Evolutionary conservation across 495 filamentous ascomycete species (phyloP).

Genomic region (Xylaria longipes): DNA sequence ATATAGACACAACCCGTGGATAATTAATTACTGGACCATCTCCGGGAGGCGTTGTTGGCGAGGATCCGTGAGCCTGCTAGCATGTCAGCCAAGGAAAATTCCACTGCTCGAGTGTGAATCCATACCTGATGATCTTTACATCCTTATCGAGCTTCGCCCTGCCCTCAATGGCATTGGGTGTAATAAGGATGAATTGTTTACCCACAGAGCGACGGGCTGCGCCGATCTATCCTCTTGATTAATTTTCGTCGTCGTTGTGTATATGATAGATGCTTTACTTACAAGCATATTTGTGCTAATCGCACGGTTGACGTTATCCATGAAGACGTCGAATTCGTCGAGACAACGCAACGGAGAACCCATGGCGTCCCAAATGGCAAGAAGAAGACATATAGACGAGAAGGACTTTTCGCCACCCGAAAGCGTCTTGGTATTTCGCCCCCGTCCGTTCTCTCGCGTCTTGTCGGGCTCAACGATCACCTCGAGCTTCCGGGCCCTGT

Average conservation of each 20-base stretch:
- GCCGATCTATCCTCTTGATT: constrained; percentile 60
- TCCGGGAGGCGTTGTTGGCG: constrained; percentile 54
- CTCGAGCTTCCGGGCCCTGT: constrained; percentile 72
- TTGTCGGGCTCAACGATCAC: constrained; percentile 85
- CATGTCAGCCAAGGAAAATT: constrained; percentile 20
- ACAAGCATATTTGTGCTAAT: constrained; percentile 96
- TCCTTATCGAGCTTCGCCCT: constrained; percentile 70
- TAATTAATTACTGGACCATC: constrained; percentile 16
- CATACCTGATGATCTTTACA: constrained; percentile 84
- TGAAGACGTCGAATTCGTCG: constrained; percentile 99
- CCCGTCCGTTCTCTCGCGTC: constrained; percentile 66
- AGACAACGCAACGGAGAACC: constrained; percentile 91
- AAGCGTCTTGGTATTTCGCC: constrained; percentile 85
- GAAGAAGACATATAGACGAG: constrained; percentile 89
- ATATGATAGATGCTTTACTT: constrained; percentile 38
- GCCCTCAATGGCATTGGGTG: constrained; percentile 85
- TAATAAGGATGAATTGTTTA: constrained; percentile 95
- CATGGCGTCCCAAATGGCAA: constrained; percentile 98
- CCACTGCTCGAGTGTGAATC: constrained; percentile 26
- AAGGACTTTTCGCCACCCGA: constrained; percentile 98
- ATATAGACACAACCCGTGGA: constrained; percentile 1
- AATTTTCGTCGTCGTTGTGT: constrained; percentile 28
- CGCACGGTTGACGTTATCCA: constrained; percentile 95
- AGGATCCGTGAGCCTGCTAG: constrained; percentile 58
- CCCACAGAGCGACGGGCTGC: constrained; percentile 85